Evolutionary conservation across 106 monocot species (phyloP).

Genomic region (Platanthera zijinensis): DNA sequence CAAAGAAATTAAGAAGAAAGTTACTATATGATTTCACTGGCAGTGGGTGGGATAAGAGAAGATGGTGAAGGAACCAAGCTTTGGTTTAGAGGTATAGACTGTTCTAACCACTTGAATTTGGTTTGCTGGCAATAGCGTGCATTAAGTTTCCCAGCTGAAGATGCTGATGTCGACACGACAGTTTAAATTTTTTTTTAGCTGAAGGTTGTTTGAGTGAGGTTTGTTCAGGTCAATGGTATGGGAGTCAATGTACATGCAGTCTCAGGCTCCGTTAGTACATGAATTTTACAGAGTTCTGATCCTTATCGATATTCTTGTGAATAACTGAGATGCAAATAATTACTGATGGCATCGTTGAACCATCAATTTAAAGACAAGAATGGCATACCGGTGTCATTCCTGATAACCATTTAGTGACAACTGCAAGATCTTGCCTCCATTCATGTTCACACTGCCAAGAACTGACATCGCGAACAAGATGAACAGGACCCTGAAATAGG

Average conservation of each 20-base stretch:
- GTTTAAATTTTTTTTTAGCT: background rate
- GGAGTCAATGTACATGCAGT: background rate
- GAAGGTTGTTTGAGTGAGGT: background rate
- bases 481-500: slow-evolving; percentile 60
- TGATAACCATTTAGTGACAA: slow-evolving; percentile 97
- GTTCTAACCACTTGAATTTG: no score
- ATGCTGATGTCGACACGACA: background rate
- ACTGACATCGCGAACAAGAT: slow-evolving; percentile 89
- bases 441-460: slow-evolving; percentile 84
- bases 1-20: no score
- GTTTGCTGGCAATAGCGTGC: background rate
- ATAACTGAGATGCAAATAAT: background rate
- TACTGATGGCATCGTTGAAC: background rate
- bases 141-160: background rate
- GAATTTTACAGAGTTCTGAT: background rate
- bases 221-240: background rate
- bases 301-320: background rate
- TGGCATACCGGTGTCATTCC: slow-evolving; percentile 68
- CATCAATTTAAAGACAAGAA: background rate
- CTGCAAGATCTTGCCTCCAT: slow-evolving; percentile 95
- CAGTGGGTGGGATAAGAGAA: no score
- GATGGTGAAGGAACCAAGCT: no score
- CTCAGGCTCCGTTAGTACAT: background rate
- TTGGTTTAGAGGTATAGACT: no score
- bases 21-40: no score